Percentiles rank a stretch among this genome's conserved stretches.
phyloP scores from a whole-genome alignment of 805 yeast genomes.

The Myxozyma neotropica region DNA sequence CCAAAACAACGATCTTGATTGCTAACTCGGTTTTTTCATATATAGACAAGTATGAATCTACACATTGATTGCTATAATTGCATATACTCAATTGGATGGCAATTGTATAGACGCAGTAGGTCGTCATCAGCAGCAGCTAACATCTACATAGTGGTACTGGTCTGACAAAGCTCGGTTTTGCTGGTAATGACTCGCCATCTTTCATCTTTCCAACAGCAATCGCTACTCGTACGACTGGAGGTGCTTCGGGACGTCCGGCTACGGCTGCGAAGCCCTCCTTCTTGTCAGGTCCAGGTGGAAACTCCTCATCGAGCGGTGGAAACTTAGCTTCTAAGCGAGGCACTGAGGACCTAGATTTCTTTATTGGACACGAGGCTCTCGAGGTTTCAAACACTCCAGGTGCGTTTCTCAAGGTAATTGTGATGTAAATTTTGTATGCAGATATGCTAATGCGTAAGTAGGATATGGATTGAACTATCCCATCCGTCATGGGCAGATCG shows the following conservation, averaged over 20 bases:
- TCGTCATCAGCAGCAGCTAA: background rate
- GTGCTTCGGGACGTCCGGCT: conserved; percentile 40
- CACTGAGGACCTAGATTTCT: conserved; percentile 90
- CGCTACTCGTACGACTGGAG: conserved; percentile 56
- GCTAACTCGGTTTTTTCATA: background rate
- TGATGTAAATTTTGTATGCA: too few species aligned
- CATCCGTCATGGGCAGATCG: conserved; percentile 96
- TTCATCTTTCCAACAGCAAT: conserved; percentile 97
- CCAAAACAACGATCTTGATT: too few species aligned
- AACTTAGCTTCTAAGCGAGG: conserved; percentile 73
- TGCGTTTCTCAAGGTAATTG: too few species aligned
- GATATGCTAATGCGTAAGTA: background rate
- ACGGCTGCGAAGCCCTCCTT: conserved; percentile 52
- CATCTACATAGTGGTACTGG: conserved; percentile 82
- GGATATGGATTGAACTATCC: conserved; percentile 87
- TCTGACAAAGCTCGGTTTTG: conserved; percentile 93
- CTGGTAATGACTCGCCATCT: conserved; percentile 97
- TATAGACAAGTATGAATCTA: conserved; percentile 43
- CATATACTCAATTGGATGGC: background rate
- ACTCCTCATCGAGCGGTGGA: conserved; percentile 41
- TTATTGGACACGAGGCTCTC: conserved; percentile 93
- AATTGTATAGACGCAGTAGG: background rate
- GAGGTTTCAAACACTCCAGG: conserved; percentile 85
- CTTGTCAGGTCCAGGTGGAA: conserved; percentile 42
- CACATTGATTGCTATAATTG: background rate